phyloP scores from a whole-genome alignment of 2,329 filamentous ascomycete genomes.

The Claviceps purpurea region DNA sequence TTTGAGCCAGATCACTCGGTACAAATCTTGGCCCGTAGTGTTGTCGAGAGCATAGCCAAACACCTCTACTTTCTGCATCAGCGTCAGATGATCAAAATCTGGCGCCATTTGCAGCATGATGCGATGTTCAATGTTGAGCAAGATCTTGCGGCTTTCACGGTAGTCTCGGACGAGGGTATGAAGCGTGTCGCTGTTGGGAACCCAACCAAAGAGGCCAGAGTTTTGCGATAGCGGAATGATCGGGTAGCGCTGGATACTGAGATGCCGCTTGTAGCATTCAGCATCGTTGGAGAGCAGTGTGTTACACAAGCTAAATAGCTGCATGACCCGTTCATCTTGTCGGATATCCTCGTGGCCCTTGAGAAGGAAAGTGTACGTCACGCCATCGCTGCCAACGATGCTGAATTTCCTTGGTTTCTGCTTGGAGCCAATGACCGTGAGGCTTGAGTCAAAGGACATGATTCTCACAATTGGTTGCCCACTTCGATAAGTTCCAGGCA shows the following conservation, averaged over 20 bases:
- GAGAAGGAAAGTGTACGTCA: constrained; percentile 73
- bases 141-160: constrained; percentile 88
- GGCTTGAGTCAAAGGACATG: constrained; percentile 75
- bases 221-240: constrained; percentile 96
- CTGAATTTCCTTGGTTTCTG: constrained; percentile 86
- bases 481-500: constrained; percentile 89
- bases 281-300: constrained; percentile 87
- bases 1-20: constrained; percentile 96
- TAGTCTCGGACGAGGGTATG: constrained; percentile 97
- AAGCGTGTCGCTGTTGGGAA: constrained; percentile 92
- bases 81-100: constrained; percentile 93
- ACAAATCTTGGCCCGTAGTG: constrained; percentile 95
- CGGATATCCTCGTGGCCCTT: constrained; percentile 99
- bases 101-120: constrained; percentile 99
- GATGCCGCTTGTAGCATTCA: constrained; percentile 91
- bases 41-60: constrained; percentile 99
- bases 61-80: constrained; percentile 99
- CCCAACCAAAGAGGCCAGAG: constrained; percentile 90
- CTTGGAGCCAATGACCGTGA: constrained; percentile 91
- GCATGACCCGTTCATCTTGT: constrained; percentile 98
- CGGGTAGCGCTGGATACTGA: constrained; percentile 91
- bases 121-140: constrained; percentile 97
- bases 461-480: constrained; percentile 69
- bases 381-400: constrained; percentile 78
- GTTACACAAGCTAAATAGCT: constrained; percentile 94